phyloP scores from a whole-genome alignment of 2,329 filamentous ascomycete genomes.

The Ophiostoma sp. region DNA sequence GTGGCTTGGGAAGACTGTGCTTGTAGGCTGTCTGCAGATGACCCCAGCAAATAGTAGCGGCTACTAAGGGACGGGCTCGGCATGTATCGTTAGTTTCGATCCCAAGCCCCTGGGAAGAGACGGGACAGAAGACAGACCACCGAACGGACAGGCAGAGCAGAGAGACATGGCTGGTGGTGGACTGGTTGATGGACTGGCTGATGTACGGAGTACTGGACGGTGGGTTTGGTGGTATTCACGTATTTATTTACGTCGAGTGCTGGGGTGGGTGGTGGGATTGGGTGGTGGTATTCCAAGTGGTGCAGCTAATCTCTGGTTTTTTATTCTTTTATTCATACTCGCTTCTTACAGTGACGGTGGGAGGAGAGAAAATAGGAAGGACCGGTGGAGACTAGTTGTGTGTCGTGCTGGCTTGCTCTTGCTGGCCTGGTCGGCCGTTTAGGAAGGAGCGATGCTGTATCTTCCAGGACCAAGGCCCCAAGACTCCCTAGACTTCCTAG shows the following conservation, averaged over 20 bases:
- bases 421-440: conserved; percentile 8
- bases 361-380: conserved; percentile 3
- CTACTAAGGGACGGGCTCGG: conserved; percentile 32
- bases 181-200: too few species aligned
- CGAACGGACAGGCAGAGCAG: too few species aligned
- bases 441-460: conserved; percentile 2
- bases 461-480: background rate
- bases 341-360: background rate
- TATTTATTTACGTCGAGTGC: too few species aligned
- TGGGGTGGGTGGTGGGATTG: too few species aligned
- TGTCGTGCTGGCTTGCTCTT: background rate
- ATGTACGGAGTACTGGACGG: too few species aligned
- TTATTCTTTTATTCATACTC: background rate
- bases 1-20: too few species aligned
- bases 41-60: conserved; percentile 28
- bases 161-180: background rate
- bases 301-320: background rate
- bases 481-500: background rate
- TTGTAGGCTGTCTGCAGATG: background rate
- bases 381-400: background rate
- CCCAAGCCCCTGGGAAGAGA: conserved; percentile 33
- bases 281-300: background rate
- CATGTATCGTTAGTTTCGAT: conserved; percentile 34
- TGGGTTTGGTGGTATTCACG: background rate
- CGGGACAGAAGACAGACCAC: background rate